Base-by-base conservation (phyloP, 2,329 filamentous ascomycete genomes). In the Trichoderma semiorbis region DNA sequence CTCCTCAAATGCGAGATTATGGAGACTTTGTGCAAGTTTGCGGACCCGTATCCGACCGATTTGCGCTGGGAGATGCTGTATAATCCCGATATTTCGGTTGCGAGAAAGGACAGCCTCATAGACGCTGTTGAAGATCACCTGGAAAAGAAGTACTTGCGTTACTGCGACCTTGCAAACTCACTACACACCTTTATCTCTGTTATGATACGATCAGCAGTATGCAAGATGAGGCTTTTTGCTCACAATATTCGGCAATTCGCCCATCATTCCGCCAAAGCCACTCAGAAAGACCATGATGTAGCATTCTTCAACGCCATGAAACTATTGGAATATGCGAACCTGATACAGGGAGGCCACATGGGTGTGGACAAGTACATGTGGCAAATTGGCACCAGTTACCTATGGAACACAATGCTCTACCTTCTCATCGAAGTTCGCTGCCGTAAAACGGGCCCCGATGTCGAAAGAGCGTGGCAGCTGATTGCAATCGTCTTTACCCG, bases 331-430 rank as follows among this genome's bases (percentile, higher is more conserved):
- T 69, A 69, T n/a, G 55, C 55, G 1, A 60, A 60, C 7, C 5
- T 69, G 26, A 60, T 69, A 0, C 55, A 69, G 4, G 26, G 53
- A 1, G 65, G 65, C 1, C 55, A 69, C 10, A 43, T 60, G 53
- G 65, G 65, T 5, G 14, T 69, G 36, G 55, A 69, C n/a, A 69
- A 69, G 36, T 69, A 47, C 36, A 58, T 60, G 65, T 69, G 65
- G 65, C 65, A 69, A 14, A 69, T 60, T n/a, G 65, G 65, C 26
- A 69, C 65, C 34, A 69, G 65, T 55, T 69, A 69, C 16, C 55
- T 58, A 28, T 69, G 65, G 65, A 69, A 60, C 26, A 69, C 65
- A 8, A 69, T 69, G 55, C 65, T 69, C 7, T 69, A 69, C 7
- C 26, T 69, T n/a, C 65, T 69, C 26, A 69, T 69, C 24, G 65